These are phyloP conservation scores for Hymenoscyphus repandus DNA, from an alignment of 2,329 filamentous ascomycete genomes.

Conservation along the genomic window DNA sequence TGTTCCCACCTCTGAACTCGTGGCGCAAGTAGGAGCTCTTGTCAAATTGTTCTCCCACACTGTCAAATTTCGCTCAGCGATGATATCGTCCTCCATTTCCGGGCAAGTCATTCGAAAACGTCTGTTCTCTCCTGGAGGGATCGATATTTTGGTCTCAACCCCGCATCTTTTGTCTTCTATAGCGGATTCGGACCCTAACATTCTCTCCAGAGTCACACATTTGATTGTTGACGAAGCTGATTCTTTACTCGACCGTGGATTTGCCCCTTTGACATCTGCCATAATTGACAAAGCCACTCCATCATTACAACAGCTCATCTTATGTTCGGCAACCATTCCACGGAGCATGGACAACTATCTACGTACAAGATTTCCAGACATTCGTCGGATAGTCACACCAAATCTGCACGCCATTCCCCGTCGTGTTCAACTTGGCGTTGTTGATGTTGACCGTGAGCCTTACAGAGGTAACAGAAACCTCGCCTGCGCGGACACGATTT, in stretches of 20 bases:
- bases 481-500: conserved; percentile 91
- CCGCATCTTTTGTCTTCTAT: conserved; percentile 87
- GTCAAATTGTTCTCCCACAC: conserved; percentile 79
- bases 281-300: conserved; percentile 79
- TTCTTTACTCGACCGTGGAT: conserved; percentile 89
- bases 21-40: conserved; percentile 76
- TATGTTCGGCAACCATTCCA: conserved; percentile 96
- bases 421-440: conserved; percentile 86
- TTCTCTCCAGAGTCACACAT: conserved; percentile 85
- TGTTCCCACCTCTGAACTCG: conserved; percentile 87
- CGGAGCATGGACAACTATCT: conserved; percentile 81
- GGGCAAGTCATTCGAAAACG: conserved; percentile 77
- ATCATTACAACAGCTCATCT: conserved; percentile 77
- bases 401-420: conserved; percentile 95
- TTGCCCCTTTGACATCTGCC: conserved; percentile 73
- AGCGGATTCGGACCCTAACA: conserved; percentile 81
- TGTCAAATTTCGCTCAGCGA: conserved; percentile 79
- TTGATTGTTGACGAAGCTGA: conserved; percentile 94
- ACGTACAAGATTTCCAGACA: conserved; percentile 74
- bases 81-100: conserved; percentile 73
- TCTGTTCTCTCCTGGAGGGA: conserved; percentile 72
- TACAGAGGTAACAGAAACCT: conserved; percentile 90
- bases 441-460: conserved; percentile 87
- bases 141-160: conserved; percentile 83
- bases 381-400: conserved; percentile 82